Base-by-base conservation (phyloP, 2,329 filamentous ascomycete genomes). In the Magnaporthales sp. region DNA sequence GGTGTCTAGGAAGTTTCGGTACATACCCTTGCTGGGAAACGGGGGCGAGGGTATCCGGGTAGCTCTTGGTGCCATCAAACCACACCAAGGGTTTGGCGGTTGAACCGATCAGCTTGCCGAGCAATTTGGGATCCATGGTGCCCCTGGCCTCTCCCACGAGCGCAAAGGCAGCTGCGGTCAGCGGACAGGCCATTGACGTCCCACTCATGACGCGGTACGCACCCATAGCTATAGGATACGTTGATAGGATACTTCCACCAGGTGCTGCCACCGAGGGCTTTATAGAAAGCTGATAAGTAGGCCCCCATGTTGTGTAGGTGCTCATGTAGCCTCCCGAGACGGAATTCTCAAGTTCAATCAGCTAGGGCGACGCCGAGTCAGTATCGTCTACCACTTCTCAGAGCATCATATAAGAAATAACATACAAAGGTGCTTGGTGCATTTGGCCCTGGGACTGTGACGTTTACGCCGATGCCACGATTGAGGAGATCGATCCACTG, bases 401-500 rank as follows among this genome's bases (percentile, higher is more conserved):
- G 72, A 54, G 77, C 3, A 15, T 11, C 32, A 38, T 38, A 19
- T 6, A 38, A 7, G 19, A 15, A 38, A 19, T 19, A n/a, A 38
- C 32, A 38, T 38, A 38, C 32, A 38, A 15, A 15, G 32, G 32
- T 38, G 32, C 19, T 38, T 11, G 32, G 32, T 38, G 32, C 32
- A 38, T 15, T 38, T 4, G 32, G 32, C 9, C 32, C 32, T 38
- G 62, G 30, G 19, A 64, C 46, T 3, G 62, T 70, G 54, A 80
- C 71, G n/a, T 73, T 75, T 1, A 73, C 72, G 62, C 71, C 63
- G 31, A 78, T 24, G 56, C 76, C 74, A 9, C 74, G 51, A 66
- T 77, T 74, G 22, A 75, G 68, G 67, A 76, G 76, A 70, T 81
- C 79, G 72, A 80, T 81, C 64, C 64, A 66, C n/a, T 32, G n/a